These are phyloP conservation scores for Candida manassasensis DNA, from an alignment of 805 yeast genomes.

Conservation along the genomic window DNA sequence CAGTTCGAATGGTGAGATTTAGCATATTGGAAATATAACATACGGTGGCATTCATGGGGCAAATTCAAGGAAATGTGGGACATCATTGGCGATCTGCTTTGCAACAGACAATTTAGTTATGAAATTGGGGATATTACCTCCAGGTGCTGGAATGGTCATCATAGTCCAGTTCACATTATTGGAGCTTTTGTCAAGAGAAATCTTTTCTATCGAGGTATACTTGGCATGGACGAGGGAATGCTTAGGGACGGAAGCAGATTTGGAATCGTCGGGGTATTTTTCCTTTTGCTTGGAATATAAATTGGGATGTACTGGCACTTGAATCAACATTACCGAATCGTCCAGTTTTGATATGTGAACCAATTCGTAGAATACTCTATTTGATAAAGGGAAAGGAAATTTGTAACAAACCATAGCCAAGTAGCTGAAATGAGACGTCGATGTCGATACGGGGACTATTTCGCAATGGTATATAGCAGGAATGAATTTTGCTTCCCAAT, in stretches of 20 bases:
- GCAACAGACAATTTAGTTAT: constrained; percentile 25
- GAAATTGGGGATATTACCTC: constrained; percentile 37
- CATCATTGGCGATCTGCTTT: constrained; percentile 36
- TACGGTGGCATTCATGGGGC: constrained; percentile 13
- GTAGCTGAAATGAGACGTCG: constrained; percentile 20
- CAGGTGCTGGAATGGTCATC: constrained; percentile 37
- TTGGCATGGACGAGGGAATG: constrained; percentile 22
- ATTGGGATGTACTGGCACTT: constrained; percentile 29
- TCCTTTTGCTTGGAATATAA: constrained; percentile 5
- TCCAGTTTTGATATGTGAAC: constrained; percentile 23
- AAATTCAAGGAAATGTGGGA: constrained; percentile 31
- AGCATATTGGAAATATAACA: background rate
- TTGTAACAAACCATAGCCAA: constrained; percentile 28
- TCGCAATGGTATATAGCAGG: constrained; percentile 26
- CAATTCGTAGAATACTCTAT: constrained; percentile 33
- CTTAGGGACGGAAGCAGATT: constrained; percentile 8
- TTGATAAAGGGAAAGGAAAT: constrained; percentile 33
- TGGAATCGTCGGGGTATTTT: background rate
- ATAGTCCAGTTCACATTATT: constrained; percentile 29
- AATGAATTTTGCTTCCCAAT: constrained; percentile 32
- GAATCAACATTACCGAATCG: constrained; percentile 24
- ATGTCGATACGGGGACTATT: constrained; percentile 13
- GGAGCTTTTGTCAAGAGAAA: constrained; percentile 17
- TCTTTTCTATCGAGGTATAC: constrained; percentile 34
- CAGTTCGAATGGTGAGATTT: constrained; percentile 16